These are phyloP conservation scores for Daldinia caldariorum DNA, from an alignment of 495 filamentous ascomycete genomes.

Conservation along the genomic window DNA sequence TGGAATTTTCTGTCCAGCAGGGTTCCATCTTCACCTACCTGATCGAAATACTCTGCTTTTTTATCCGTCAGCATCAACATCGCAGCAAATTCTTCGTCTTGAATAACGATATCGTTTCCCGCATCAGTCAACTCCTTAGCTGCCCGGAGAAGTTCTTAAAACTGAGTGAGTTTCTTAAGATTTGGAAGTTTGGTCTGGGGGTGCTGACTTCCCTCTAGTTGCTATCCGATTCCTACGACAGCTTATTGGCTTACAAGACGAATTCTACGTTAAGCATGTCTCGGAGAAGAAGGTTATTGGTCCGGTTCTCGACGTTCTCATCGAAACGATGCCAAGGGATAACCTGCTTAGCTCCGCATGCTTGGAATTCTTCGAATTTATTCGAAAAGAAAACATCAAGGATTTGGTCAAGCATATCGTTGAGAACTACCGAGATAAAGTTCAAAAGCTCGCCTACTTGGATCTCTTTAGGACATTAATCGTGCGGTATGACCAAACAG, in stretches of 20 bases:
- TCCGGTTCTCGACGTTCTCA: conserved; percentile 86
- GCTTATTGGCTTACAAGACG: conserved; percentile 85
- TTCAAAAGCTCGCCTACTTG: conserved; percentile 82
- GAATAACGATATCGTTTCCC: conserved; percentile 76
- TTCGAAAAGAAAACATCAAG: conserved; percentile 86
- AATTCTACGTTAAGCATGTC: conserved; percentile 90
- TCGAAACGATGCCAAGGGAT: conserved; percentile 92
- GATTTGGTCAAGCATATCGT: conserved; percentile 84
- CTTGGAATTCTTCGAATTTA: conserved; percentile 92
- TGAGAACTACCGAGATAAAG: conserved; percentile 85
- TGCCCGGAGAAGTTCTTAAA: conserved; percentile 94
- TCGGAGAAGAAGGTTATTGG: conserved; percentile 84
- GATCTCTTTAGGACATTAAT: conserved; percentile 84
- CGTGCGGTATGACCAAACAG: conserved; percentile 80
- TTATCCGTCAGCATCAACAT: conserved; percentile 86
- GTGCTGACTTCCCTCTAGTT: conserved; percentile 58
- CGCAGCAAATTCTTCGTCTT: conserved; percentile 90
- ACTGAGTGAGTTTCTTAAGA: conserved; percentile 69
- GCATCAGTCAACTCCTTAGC: conserved; percentile 82
- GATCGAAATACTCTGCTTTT: conserved; percentile 94
- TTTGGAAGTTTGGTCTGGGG: neutral
- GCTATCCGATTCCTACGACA: conserved; percentile 95
- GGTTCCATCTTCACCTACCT: conserved; percentile 89
- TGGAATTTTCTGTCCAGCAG: conserved; percentile 73
- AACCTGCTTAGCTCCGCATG: conserved; percentile 97